Conservation (phyloP, 768 basidiomycete species). For the Tulasnella sp. region DNA sequence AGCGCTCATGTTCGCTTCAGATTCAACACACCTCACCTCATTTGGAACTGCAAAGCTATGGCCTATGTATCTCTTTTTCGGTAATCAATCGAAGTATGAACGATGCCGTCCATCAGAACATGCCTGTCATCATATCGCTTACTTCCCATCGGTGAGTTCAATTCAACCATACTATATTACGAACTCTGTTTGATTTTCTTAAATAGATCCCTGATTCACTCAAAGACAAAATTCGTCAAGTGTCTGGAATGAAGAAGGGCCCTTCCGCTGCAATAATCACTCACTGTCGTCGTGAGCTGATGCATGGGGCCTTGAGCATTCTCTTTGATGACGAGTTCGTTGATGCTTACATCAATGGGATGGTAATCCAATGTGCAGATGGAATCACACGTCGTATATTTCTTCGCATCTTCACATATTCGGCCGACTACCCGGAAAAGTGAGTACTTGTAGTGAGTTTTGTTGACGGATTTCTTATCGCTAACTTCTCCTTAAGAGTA, state of each 20-base stretch:
- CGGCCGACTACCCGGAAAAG: conserved; percentile 32
- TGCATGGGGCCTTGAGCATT: conserved; percentile 23
- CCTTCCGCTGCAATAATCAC: conserved; percentile 18
- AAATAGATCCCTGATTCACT: conserved; percentile 5
- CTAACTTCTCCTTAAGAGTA: conserved; percentile 22
- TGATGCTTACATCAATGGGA: conserved; percentile 19
- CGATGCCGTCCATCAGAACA: not conserved
- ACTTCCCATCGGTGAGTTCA: conserved; percentile 4
- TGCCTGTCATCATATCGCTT: conserved; percentile 1
- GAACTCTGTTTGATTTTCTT: not conserved
- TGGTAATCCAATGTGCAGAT: conserved; percentile 11
- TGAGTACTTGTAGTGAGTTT: conserved; percentile 14
- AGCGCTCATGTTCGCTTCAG: not conserved
- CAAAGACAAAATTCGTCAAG: not conserved
- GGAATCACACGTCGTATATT: conserved; percentile 17
- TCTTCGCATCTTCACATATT: conserved; percentile 26
- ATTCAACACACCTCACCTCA: conserved; percentile 6
- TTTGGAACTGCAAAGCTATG: conserved; percentile 11
- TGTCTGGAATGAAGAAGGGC: not conserved
- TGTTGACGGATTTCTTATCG: not conserved
- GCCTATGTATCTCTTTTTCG: conserved; percentile 5
- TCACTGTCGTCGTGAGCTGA: conserved; percentile 26
- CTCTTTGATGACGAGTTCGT: conserved; percentile 21
- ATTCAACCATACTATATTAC: not conserved
- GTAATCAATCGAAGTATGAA: conserved; percentile 2